Base-by-base conservation (phyloP, 371 early-diverging fungal genomes). In the Syncephalis fuscata region DNA sequence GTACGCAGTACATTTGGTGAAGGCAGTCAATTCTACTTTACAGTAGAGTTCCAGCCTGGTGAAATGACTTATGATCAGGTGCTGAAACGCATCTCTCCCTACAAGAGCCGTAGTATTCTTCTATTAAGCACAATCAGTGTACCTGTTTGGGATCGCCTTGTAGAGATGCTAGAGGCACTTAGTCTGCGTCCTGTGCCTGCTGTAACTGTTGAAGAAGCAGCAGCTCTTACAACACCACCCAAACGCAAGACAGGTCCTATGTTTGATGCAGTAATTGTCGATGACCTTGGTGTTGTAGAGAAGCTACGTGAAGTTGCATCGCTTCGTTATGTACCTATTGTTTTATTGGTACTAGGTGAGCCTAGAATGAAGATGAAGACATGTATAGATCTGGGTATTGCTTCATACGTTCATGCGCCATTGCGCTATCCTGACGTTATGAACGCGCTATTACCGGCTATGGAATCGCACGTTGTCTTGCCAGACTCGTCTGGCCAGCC, bases 21-120 rank as follows among this genome's bases (percentile, higher is more conserved):
- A 45, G 83, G 86, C 11, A 81, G 82, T 0, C 67, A 73, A 54
- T 86, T 84, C 61, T 78, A 70, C 59, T 85, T 85, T 46, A 77
- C 77, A 2, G 60, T 76, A 41, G 63, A 68, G 25, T 63, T 76
- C 39, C 63, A 60, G 16, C 53, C 58, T 7, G 65, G 63, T 19
- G 48, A 54, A 17, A 62, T 65, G 57, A 54, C 50, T 2, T 51
- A 56, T 17, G 60, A 65, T 11, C 65, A 67, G 38, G 60, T 66
- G 8, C 49, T 61, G 23, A 59, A 66, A 36, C 69, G 64, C 56
- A 66, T 66, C 53, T 50, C 60, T 21, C 64, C 64, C 3, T 73
- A 60, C 48, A 43, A 53, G 20, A 63, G 62, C 39, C 61, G 70
- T 20, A 61, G 64, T 43, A 63, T 75, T 21, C 56, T 72, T 20